Evolutionary conservation across 1,284 basidiomycete species (phyloP), one percentile per base, ranked within the genome.

Genomic region (Sporisorium sorghi): DNA sequence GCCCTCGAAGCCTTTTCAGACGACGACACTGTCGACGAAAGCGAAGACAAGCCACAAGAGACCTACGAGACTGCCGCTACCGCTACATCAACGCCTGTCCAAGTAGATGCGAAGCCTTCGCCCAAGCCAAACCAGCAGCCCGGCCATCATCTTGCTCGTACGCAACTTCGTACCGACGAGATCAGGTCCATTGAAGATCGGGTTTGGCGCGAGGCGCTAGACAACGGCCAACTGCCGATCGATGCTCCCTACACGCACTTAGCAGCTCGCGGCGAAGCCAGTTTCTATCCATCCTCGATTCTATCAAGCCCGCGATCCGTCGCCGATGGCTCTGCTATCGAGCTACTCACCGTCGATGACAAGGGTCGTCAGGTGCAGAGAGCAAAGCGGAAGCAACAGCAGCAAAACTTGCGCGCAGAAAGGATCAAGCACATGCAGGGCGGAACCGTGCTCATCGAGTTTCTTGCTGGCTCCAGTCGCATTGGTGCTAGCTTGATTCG

Each of bases 231-330:
- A 1, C 52, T 79, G 42, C 77, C 77, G 11, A 61, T 76, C 37
- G 75, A 79, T 33, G 77, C 72, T n/a, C 71, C 75, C 5, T 79
- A 79, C 51, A 79, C 77, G 5, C 76, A 79, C n/a, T 58, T 79
- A 1, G 68, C 72, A 1, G 74, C 68, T 15, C 62, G 59, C 2
- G 74, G 71, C 23, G 53, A 57, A 3, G 40, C 61, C 3, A 52
- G 46, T 14, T 47, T 51, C 35, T 61, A 65, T 21, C 39, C 64
- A 10, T 66, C 69, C 11, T 61, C 69, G 1, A 53, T 66, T 12
- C 46, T 61, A 0, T 66, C 58, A 4, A 54, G 49, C 24, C 58
- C 69, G 4, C 50, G 51, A 12, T 58, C 50, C n/a, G 15, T 50
- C 11, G 58, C 39, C 2, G 58, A 65, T n/a, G 60, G 52, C 21